These are phyloP conservation scores for Chaetomiaceae sp. DNA, from an alignment of 2,329 filamentous ascomycete genomes.

Conservation along the genomic window DNA sequence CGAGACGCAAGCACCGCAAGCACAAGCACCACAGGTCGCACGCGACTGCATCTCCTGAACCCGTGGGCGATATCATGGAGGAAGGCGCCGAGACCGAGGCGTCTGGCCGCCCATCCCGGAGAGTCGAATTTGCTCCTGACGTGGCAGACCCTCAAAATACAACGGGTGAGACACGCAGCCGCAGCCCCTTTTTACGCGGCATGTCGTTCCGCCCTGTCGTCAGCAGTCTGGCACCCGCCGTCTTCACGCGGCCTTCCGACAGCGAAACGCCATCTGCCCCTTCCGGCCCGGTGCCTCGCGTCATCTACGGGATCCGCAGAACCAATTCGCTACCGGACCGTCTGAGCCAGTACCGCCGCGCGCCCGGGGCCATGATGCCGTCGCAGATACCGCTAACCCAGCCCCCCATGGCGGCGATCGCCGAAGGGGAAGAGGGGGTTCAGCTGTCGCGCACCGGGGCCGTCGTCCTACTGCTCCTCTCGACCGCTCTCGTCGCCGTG, in stretches of 20 bases:
- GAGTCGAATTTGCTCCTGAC: slow-evolving; percentile 52
- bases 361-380: slow-evolving; percentile 49
- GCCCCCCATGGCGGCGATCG: slow-evolving; percentile 30
- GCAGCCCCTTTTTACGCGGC: slow-evolving; percentile 53
- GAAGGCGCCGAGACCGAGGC: slow-evolving; percentile 26
- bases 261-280: slow-evolving; percentile 29
- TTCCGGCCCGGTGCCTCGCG: slow-evolving; percentile 49
- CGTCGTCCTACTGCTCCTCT: slow-evolving; percentile 57
- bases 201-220: slow-evolving; percentile 60
- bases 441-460: slow-evolving; percentile 54
- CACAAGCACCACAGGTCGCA: slow-evolving; percentile 42
- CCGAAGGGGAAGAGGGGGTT: slow-evolving; percentile 38
- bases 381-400: slow-evolving; percentile 41
- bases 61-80: slow-evolving; percentile 31
- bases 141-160: slow-evolving; percentile 25
- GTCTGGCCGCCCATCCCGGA: slow-evolving; percentile 43
- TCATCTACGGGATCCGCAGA: slow-evolving; percentile 63
- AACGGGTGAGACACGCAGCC: slow-evolving; percentile 26
- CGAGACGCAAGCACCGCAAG: slow-evolving; percentile 39
- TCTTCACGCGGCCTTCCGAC: slow-evolving; percentile 54
- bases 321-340: slow-evolving; percentile 71
- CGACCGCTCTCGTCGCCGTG: slow-evolving; percentile 61
- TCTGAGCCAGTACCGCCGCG: slow-evolving; percentile 48
- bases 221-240: slow-evolving; percentile 65
- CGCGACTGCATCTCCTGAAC: slow-evolving; percentile 27